These are phyloP conservation scores for Rosa hybrid DNA, from an alignment of 331 rosid species.

Conservation along the genomic window DNA sequence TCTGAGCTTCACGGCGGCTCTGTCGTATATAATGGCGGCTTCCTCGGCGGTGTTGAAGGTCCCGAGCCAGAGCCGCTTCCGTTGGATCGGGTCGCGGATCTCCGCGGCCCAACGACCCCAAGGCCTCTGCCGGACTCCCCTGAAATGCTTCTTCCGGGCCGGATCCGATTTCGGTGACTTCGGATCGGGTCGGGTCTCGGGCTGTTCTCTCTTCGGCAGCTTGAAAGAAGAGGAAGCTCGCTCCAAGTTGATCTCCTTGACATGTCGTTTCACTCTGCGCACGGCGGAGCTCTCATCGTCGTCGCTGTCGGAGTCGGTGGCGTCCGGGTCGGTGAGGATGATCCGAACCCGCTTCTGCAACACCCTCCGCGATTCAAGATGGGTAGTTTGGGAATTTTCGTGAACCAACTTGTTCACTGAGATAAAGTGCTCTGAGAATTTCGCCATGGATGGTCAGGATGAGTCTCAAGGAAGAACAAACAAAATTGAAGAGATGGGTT, in stretches of 20 bases:
- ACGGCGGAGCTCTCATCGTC: conserved; percentile 26
- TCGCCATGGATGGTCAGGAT: conserved; percentile 13
- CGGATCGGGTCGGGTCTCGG: conserved; percentile 11
- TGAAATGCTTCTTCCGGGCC: conserved; percentile 34
- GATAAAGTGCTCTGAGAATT: conserved; percentile 34
- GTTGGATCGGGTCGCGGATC: conserved; percentile 67
- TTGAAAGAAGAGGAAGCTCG: conserved; percentile 4
- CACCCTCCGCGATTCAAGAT: not conserved
- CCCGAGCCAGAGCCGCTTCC: conserved; percentile 81
- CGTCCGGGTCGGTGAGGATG: conserved; percentile 70
- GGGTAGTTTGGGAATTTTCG: conserved; percentile 20
- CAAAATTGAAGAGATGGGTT: conserved; percentile 1
- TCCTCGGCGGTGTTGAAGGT: conserved; percentile 84
- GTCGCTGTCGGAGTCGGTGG: conserved; percentile 75
- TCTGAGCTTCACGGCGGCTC: conserved; percentile 65
- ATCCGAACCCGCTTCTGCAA: conserved; percentile 56
- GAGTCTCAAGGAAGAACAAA: not conserved
- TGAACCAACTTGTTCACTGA: conserved; percentile 16
- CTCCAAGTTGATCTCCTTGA: conserved; percentile 43
- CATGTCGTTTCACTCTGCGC: conserved; percentile 40
- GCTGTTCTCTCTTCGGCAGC: not conserved
- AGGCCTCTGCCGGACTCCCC: conserved; percentile 79
- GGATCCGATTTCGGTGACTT: conserved; percentile 11
- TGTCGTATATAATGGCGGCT: conserved; percentile 80
- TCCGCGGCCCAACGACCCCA: conserved; percentile 93